Percentiles rank a stretch among this genome's conserved stretches.
Conservation (phyloP, 306 rosid species). For the Casuarina glauca region DNA sequence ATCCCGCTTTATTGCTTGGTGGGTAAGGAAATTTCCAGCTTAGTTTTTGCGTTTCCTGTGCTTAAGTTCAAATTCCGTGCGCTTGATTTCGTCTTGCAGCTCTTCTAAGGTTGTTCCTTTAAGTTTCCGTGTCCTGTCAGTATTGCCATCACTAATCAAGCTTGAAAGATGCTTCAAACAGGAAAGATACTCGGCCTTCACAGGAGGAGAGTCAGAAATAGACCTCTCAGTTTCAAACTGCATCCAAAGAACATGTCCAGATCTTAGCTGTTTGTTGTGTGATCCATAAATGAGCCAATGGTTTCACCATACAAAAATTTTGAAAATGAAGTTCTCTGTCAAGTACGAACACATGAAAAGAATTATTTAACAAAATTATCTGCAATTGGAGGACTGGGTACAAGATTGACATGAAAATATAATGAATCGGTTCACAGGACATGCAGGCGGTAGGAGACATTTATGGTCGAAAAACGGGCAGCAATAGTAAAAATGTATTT, state of each 20-base stretch:
- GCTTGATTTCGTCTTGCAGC: constrained; percentile 46
- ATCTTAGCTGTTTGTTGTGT: background rate
- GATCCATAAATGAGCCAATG: constrained; percentile 5
- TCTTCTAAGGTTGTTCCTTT: constrained; percentile 29
- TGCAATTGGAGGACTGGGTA: background rate
- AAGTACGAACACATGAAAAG: background rate
- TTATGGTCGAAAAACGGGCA: background rate
- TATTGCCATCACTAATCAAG: constrained; percentile 34
- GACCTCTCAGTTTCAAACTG: constrained; percentile 57
- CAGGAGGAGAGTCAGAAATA: constrained; percentile 48
- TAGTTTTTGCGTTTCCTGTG: constrained; percentile 28
- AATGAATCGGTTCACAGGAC: background rate
- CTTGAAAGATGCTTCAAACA: constrained; percentile 65
- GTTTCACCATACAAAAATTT: background rate
- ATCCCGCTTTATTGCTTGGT: background rate
- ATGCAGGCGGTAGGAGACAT: background rate
- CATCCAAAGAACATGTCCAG: constrained; percentile 7
- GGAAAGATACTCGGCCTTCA: constrained; percentile 62
- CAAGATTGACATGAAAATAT: background rate
- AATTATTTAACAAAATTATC: background rate
- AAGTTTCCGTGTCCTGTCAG: constrained; percentile 23
- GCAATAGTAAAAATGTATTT: background rate
- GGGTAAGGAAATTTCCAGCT: constrained; percentile 1
- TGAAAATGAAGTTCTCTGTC: background rate
- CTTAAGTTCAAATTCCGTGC: constrained; percentile 38